phyloP scores from a whole-genome alignment of 2,329 filamentous ascomycete species.

The Aspergillus sp. region DNA sequence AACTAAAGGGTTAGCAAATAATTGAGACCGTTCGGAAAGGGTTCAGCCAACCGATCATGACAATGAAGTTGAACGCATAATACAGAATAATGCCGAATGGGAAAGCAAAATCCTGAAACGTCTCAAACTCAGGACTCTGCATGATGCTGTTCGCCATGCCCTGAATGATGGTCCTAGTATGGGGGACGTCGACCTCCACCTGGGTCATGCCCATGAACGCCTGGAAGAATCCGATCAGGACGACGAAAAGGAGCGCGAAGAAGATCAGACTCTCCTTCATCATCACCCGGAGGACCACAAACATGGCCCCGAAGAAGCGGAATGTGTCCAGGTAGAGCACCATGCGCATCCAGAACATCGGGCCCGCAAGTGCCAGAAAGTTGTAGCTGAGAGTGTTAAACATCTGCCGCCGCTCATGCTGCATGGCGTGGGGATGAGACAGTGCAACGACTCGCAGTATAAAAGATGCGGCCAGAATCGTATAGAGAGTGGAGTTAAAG shows the following conservation, averaged over 20 bases:
- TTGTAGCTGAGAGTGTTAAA: slow-evolving; percentile 85
- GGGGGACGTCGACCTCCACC: slow-evolving; percentile 57
- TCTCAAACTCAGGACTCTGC: slow-evolving; percentile 80
- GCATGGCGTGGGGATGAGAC: slow-evolving; percentile 45
- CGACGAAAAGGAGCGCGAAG: slow-evolving; percentile 78
- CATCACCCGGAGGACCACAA: slow-evolving; percentile 92
- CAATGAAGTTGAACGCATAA: slow-evolving; percentile 94
- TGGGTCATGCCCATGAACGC: slow-evolving; percentile 88
- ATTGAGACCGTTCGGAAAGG: not conserved
- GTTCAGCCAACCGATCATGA: slow-evolving; percentile 59
- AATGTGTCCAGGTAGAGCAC: slow-evolving; percentile 87
- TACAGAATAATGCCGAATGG: slow-evolving; percentile 93
- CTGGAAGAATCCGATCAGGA: slow-evolving; percentile 74
- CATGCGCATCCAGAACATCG: slow-evolving; percentile 93
- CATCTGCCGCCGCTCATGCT: slow-evolving; percentile 44
- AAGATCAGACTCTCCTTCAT: slow-evolving; percentile 94
- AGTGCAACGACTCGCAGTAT: slow-evolving; percentile 70
- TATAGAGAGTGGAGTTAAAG: slow-evolving; percentile 79
- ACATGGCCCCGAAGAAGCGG: slow-evolving; percentile 95
- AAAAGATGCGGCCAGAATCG: slow-evolving; percentile 68
- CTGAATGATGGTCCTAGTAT: slow-evolving; percentile 36
- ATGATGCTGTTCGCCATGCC: slow-evolving; percentile 79
- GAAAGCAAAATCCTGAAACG: slow-evolving; percentile 81
- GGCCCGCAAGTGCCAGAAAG: slow-evolving; percentile 83
- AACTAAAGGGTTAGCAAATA: slow-evolving; percentile 36